Conservation (phyloP, 2,329 filamentous ascomycete species). For the Alternaria arborescens region DNA sequence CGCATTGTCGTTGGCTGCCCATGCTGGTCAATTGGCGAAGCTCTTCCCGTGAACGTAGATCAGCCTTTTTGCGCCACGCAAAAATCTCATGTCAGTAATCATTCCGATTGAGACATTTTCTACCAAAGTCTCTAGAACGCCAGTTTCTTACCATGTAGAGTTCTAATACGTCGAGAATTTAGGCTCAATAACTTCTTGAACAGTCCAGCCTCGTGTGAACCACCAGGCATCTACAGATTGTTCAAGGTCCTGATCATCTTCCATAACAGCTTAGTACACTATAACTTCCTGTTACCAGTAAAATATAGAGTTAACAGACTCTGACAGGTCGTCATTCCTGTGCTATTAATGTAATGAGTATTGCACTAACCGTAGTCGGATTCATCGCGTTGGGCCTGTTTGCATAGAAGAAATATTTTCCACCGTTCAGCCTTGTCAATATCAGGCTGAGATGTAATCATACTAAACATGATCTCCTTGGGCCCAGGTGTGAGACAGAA, state of each 20-base stretch:
- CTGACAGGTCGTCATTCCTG: not conserved
- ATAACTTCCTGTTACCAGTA: not conserved
- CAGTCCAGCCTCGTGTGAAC: not conserved
- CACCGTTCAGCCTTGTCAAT: accelerated
- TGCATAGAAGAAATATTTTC: not conserved
- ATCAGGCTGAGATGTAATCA: not conserved
- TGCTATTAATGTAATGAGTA: not conserved
- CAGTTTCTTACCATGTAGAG: not conserved
- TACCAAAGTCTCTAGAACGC: not conserved
- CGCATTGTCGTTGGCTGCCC: not conserved
- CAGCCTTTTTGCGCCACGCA: not conserved
- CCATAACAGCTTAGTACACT: not conserved
- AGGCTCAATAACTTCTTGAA: not conserved
- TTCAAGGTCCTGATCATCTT: not conserved
- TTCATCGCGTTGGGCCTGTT: not conserved
- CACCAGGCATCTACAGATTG: not conserved
- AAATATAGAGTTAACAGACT: not conserved
- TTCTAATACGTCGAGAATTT: not conserved
- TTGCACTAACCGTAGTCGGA: not conserved
- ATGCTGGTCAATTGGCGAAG: not conserved
- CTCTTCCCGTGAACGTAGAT: not conserved
- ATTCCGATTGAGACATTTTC: accelerated
- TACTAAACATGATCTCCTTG: not conserved
- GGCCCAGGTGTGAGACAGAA: not conserved
- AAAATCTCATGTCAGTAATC: accelerated